Evolutionary conservation across 257 asterid genomes (phyloP), one percentile per base, ranked within the genome.

Genomic region (Jacaranda copaia): DNA sequence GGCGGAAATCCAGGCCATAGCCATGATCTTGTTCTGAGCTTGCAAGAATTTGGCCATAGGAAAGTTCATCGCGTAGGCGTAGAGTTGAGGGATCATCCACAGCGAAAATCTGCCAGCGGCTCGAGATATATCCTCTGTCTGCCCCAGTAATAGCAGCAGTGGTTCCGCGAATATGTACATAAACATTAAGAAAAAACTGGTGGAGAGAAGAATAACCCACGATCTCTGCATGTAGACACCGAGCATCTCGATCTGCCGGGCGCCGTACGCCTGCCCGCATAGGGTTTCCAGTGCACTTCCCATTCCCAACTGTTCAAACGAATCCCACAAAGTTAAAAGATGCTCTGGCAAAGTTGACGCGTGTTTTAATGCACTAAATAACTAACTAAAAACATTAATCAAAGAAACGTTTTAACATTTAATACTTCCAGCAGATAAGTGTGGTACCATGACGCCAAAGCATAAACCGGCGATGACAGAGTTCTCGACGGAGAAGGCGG

Each of bases 11-110:
- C 78, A 75, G 5, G 84, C 84, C 74, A 63, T 77, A 0, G 89
- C 89, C 88, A 86, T 84, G 42, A 87, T 84, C 79, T 87, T 87
- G 86, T 92, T 89, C 60, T 89, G 92, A 0, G 94, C 82, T 67
- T 89, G 94, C 73, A 89, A 57, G 67, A 84, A 89, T 67, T 85
- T 89, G 8, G 86, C 86, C 55, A 85, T 85, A 0, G 94, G 90
- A 38, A 89, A 89, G 58, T 84, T 89, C 39, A 85, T 3, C 0
- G 92, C 85, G 53, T 87, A 89, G 0, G 92, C 94, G 42, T 82
- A 87, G 46, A 89, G 78, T 49, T 87, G 90, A 3, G 94, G 94
- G 49, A 89, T 83, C 90, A 89, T 89, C 90, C 89, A 89, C 5
- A 83, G 13, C 0, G 92, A 78, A 35, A 84, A 81, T 0, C 15